Evolutionary conservation across 2,329 filamentous ascomycete species (phyloP).

Genomic region (Knufia fluminis): DNA sequence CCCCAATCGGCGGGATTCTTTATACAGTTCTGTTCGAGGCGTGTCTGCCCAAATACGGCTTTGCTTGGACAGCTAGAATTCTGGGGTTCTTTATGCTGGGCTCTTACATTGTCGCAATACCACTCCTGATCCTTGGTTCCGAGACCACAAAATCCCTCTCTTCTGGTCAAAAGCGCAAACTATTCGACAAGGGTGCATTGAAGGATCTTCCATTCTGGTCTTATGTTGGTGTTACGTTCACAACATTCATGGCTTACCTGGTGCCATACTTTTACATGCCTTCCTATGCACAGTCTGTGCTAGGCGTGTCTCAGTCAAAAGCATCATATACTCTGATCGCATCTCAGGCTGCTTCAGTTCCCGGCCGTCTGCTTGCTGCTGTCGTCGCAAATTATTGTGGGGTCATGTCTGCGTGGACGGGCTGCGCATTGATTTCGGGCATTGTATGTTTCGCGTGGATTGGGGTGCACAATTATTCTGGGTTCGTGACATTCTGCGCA

Average conservation of each 20-base stretch:
- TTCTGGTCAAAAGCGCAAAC: conserved; percentile 31
- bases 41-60: conserved; percentile 39
- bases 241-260: conserved; percentile 37
- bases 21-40: conserved; percentile 48
- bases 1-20: conserved; percentile 62
- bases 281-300: conserved; percentile 26
- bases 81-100: conserved; percentile 31
- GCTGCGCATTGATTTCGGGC: conserved; percentile 32
- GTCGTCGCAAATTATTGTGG: conserved; percentile 47
- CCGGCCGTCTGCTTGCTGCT: conserved; percentile 48
- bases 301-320: conserved; percentile 28
- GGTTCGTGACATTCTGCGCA: conserved; percentile 49
- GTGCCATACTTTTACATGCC: conserved; percentile 38
- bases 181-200: conserved; percentile 39
- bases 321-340: conserved; percentile 52
- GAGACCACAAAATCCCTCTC: conserved; percentile 27
- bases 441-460: conserved; percentile 45
- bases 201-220: conserved; percentile 37
- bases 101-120: conserved; percentile 27
- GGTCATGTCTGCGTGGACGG: conserved; percentile 47
- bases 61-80: conserved; percentile 40
- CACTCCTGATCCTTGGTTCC: conserved; percentile 20
- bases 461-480: conserved; percentile 37
- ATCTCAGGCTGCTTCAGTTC: conserved; percentile 48
- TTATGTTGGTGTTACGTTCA: conserved; percentile 29